Conservation (phyloP, 2,329 filamentous ascomycete species). For the Fusarium irregulare region DNA sequence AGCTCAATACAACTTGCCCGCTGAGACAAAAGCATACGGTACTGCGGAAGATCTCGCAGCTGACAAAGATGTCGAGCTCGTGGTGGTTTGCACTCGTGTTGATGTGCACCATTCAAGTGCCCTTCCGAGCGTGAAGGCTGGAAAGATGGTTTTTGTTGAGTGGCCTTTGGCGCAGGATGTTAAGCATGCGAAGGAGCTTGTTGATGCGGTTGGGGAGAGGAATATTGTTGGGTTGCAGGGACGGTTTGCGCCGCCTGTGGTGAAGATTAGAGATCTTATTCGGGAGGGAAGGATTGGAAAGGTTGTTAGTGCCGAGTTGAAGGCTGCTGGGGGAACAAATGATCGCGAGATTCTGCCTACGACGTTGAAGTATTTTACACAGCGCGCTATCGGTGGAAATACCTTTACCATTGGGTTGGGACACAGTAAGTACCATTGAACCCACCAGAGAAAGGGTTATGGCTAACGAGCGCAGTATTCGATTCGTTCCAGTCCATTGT, state of each 20-base stretch:
- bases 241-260: constrained; percentile 56
- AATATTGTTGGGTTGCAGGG: constrained; percentile 64
- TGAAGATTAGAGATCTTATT: constrained; percentile 59
- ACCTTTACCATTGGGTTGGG: constrained; percentile 56
- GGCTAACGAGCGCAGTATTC: constrained; percentile 49
- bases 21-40: constrained; percentile 61
- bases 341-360: constrained; percentile 49
- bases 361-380: constrained; percentile 60
- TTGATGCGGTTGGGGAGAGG: constrained; percentile 48
- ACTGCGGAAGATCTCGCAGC: constrained; percentile 60
- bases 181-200: constrained; percentile 56
- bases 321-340: constrained; percentile 52
- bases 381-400: constrained; percentile 61
- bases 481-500: constrained; percentile 59
- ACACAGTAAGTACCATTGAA: constrained; percentile 51
- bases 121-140: constrained; percentile 60
- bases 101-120: constrained; percentile 62
- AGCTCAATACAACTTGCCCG: constrained; percentile 54
- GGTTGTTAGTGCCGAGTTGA: constrained; percentile 62
- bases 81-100: constrained; percentile 65
- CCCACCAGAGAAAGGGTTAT: no score
- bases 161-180: constrained; percentile 66
- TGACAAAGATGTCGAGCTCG: constrained; percentile 64
- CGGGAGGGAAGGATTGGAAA: constrained; percentile 60
- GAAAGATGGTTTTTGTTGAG: constrained; percentile 66